phyloP scores from a whole-genome alignment of 495 filamentous ascomycete genomes.

The Pyronema domesticum region DNA sequence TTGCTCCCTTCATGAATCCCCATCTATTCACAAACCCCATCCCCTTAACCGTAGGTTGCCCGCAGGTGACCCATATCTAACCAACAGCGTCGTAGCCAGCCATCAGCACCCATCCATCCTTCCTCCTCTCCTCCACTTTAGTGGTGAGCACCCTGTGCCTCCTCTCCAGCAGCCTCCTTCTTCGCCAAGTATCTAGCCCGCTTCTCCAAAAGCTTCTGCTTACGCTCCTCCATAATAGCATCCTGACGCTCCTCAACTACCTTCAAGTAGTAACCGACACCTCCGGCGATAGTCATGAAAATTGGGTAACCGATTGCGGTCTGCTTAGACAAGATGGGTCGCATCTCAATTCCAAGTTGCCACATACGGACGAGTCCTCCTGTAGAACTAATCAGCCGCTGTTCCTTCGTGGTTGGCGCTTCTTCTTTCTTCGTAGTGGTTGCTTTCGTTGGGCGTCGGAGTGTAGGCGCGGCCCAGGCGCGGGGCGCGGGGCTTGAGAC shows the following conservation, averaged over 20 bases:
- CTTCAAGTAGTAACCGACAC: constrained; percentile 91
- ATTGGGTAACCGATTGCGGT: constrained; percentile 82
- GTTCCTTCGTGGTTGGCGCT: not conserved
- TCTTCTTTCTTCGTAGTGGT: not conserved
- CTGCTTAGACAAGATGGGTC: constrained; percentile 63
- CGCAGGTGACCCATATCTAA: no score
- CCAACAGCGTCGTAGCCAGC: no score
- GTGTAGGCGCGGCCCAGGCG: no score
- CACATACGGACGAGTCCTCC: constrained; percentile 78
- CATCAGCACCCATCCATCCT: no score
- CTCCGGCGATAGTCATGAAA: constrained; percentile 65
- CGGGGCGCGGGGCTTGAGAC: no score
- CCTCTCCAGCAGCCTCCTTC: not conserved
- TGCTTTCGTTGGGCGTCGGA: not conserved
- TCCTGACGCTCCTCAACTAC: constrained; percentile 66
- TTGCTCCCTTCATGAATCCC: no score
- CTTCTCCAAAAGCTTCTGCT: constrained; percentile 70
- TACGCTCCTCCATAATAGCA: constrained; percentile 54
- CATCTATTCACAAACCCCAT: no score
- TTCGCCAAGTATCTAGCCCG: constrained; percentile 51
- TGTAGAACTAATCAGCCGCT: constrained; percentile 24
- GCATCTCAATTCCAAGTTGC: constrained; percentile 98
- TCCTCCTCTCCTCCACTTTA: no score
- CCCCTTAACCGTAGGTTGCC: no score
- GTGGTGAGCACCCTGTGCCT: no score